Evolutionary conservation across 1,284 basidiomycete genomes (phyloP).

Genomic region (Meira nashicola): DNA sequence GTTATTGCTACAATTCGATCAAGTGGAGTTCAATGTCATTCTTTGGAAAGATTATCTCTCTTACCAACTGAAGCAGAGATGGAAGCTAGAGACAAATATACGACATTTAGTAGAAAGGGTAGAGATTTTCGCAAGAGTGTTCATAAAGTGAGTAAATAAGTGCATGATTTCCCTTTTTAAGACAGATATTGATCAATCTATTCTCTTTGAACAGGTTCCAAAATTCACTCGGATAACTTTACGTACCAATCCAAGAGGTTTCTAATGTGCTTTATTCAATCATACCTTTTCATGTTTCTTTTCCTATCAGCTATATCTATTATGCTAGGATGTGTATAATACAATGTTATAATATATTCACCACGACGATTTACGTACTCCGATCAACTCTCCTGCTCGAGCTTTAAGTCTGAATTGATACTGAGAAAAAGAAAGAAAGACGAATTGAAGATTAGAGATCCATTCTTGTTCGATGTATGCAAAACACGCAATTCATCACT

Average conservation of each 20-base stretch:
- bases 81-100: slow-evolving; percentile 88
- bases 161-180: slow-evolving; percentile 1
- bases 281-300: too few relatives aligned
- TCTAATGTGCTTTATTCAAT: too few relatives aligned
- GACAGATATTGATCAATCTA: slow-evolving; percentile 51
- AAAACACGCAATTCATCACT: slow-evolving; percentile 41
- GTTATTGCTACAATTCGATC: slow-evolving; percentile 81
- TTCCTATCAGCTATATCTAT: too few relatives aligned
- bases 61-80: slow-evolving; percentile 85
- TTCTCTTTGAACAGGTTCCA: slow-evolving; percentile 23
- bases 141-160: slow-evolving; percentile 68
- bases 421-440: too few relatives aligned
- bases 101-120: slow-evolving; percentile 68
- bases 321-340: too few relatives aligned
- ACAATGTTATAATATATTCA: too few relatives aligned
- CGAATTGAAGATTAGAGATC: too few relatives aligned
- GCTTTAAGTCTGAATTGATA: too few relatives aligned
- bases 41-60: slow-evolving; percentile 69
- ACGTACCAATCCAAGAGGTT: slow-evolving; percentile 79
- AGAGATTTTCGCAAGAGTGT: slow-evolving; percentile 77
- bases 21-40: slow-evolving; percentile 70
- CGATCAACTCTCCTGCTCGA: too few relatives aligned
- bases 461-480: too few relatives aligned
- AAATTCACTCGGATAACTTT: slow-evolving; percentile 59
- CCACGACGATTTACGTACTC: too few relatives aligned